Base-by-base conservation (phyloP, 2,329 filamentous ascomycete species). In the Pestalotiopsis sp. region DNA sequence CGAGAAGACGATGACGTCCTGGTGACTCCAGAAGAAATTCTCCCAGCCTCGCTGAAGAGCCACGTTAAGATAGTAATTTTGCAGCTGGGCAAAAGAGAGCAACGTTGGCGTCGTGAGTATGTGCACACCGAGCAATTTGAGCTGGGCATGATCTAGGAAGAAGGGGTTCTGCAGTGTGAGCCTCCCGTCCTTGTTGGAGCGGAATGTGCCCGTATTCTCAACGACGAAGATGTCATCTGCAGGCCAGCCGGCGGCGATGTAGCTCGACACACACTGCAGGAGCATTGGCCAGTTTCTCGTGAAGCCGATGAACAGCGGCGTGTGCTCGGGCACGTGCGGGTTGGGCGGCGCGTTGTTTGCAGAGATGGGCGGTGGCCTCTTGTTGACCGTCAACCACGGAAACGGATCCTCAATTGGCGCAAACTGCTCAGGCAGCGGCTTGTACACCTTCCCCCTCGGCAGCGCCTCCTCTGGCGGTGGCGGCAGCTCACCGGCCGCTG, bases 181-280 rank as follows among this genome's bases (percentile, higher is more conserved):
- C 23, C 78, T 73, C 0, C 77, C 76, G n/a, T 80, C 73, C 59
- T 78, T 76, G 71, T 88, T 88, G 11, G 83, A 79, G 66, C 82
- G 76, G 78, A 87, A 85, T 3, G 82, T 82, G 14, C 86, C 86
- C 14, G 83, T 88, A 75, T 88, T 89, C 72, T 88, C 86, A 5
- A 89, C 79, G 1, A 89, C 81, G 69, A 84, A 83, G 67, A 89
- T 88, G 71, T 88, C 83, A 36, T 78, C 77, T 2, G 84, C 75
- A 52, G 86, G 86, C 86, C 86, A 89, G 23, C 86, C 86, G 3
- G 84, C 84, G 1, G 85, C 83, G 67, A 89, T 83, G 74, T 88
- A 89, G 64, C 80, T 83, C 38, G 85, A 80, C 3, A 88, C 81
- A 20, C 83, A 83, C 75, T 89, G 86, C 65, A 86, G 79, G 40